Base-by-base conservation (phyloP, 208 protist species). In the Leishmania arabica region DNA sequence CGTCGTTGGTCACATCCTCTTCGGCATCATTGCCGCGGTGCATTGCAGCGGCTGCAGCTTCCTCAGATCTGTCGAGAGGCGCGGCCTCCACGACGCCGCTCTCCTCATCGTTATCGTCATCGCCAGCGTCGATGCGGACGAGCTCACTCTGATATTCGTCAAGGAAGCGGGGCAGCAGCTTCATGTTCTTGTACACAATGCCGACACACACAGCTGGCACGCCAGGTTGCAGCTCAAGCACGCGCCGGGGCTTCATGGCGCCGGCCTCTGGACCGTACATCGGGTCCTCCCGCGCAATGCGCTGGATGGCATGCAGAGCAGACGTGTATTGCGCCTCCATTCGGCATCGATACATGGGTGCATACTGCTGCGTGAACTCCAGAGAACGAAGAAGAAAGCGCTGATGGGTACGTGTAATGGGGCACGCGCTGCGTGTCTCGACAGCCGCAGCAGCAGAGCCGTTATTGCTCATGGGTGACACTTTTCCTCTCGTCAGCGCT, bases 101-200 rank as follows among this genome's bases (percentile, higher is more conserved):
- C 11, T 60, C 78, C 58, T 73, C 84, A 77, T 93, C 89, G 74
- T 90, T 86, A 21, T 93, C 92, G 19, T 98, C 93, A 54, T 91
- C 92, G 70, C 94, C 93, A 15, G 90, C 91, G 78, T 97, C 92
- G 74, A 96, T 94, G 58, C 91, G 92, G 31, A 95, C 88, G 3
- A 97, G 87, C 58, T 98, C 96, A 62, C 86, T 85, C 81, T 96
- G 91, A 74, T 97, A 97, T 84, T 98, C 94, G 65, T 93, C 86
- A 37, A 98, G 80, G 81, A 98, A 97, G 42, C 87, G 88, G 7
- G 95, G 93, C 42, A 97, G 88, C 47, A 95, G 79, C 69, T 92
- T 94, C 96, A 97, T 97, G 47, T 97, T 88, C 88, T 98, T 98
- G 87, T 96, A 98, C 24, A 96, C 62, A 11, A 97, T 91, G 5